Conservation (phyloP, 495 filamentous ascomycete species). For the Parachaetomium inaequale region DNA sequence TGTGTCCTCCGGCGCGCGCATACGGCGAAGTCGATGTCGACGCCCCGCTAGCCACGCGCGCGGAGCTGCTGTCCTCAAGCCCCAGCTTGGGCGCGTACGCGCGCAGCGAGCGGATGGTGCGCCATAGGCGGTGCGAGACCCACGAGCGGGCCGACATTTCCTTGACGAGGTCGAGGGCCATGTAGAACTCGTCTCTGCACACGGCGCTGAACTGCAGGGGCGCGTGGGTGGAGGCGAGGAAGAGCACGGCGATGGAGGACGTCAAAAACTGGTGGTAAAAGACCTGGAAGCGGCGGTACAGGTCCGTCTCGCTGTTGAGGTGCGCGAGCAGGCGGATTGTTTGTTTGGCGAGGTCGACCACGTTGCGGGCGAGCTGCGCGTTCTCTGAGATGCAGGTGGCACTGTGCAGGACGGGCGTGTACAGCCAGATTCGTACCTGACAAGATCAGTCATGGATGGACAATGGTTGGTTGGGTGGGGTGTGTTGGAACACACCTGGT, state of each 20-base stretch:
- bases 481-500: slow-evolving; percentile 53
- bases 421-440: slow-evolving; percentile 70
- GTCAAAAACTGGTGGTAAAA: slow-evolving; percentile 87
- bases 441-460: not conserved
- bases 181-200: slow-evolving; percentile 81
- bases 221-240: slow-evolving; percentile 78
- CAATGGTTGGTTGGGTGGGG: no score
- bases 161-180: slow-evolving; percentile 77
- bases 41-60: not conserved
- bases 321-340: slow-evolving; percentile 70
- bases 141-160: slow-evolving; percentile 74
- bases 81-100: slow-evolving; percentile 77
- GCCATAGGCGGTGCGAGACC: slow-evolving; percentile 77
- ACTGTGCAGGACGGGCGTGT: slow-evolving; percentile 76
- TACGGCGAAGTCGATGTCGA: not conserved
- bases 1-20: not conserved
- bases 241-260: slow-evolving; percentile 73
- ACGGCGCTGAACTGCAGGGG: slow-evolving; percentile 68
- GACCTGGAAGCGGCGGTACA: slow-evolving; percentile 75
- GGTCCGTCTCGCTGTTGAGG: slow-evolving; percentile 73
- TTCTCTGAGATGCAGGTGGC: slow-evolving; percentile 71
- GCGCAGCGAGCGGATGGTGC: slow-evolving; percentile 72
- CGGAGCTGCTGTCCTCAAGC: slow-evolving; percentile 45
- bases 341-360: slow-evolving; percentile 74
- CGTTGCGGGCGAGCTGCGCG: slow-evolving; percentile 61